Evolutionary conservation across 805 yeast genomes (phyloP).

Genomic region (Starmerella ratchasimensis): DNA sequence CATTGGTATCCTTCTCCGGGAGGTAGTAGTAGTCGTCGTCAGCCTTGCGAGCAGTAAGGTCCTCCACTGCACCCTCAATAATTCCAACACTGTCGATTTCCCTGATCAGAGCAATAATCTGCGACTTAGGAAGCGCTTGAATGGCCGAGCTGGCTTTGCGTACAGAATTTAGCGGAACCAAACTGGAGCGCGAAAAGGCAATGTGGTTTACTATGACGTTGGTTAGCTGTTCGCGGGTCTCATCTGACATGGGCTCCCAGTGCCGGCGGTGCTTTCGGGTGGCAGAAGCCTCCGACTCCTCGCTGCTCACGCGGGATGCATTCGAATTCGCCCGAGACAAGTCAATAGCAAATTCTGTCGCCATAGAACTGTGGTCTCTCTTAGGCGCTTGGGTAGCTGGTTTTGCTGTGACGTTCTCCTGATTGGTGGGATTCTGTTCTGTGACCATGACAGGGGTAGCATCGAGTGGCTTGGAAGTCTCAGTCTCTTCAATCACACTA

Average conservation of each 20-base stretch:
- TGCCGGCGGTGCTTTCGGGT: conserved; percentile 6
- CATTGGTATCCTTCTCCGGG: conserved; percentile 67
- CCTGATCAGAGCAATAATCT: conserved; percentile 27
- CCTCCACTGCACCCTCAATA: conserved; percentile 79
- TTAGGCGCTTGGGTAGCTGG: too few relatives aligned
- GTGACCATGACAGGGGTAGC: too few relatives aligned
- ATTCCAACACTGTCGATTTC: conserved; percentile 60
- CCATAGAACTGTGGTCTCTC: too few relatives aligned
- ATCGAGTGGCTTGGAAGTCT: too few relatives aligned
- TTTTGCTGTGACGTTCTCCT: too few relatives aligned
- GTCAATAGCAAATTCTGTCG: too few relatives aligned
- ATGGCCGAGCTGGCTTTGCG: conserved; percentile 47
- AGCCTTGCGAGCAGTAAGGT: conserved; percentile 88
- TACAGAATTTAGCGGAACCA: conserved; percentile 69
- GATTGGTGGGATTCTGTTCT: too few relatives aligned
- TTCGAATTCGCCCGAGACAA: too few relatives aligned
- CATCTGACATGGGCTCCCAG: conserved; percentile 4
- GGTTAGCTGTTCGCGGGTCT: conserved; percentile 28
- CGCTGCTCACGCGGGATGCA: conserved; percentile 6
- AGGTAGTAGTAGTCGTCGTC: conserved; percentile 90
- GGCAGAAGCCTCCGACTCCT: conserved; percentile 1
- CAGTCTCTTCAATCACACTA: too few relatives aligned
- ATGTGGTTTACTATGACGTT: conserved; percentile 67
- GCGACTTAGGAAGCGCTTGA: conserved; percentile 29
- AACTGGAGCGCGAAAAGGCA: conserved; percentile 78